A percentile compares a stretch with the other conserved stretches of the same genome.
Evolutionary conservation across 371 early-diverging fungal species (phyloP).

Genomic region (Parasitella parasitica): DNA sequence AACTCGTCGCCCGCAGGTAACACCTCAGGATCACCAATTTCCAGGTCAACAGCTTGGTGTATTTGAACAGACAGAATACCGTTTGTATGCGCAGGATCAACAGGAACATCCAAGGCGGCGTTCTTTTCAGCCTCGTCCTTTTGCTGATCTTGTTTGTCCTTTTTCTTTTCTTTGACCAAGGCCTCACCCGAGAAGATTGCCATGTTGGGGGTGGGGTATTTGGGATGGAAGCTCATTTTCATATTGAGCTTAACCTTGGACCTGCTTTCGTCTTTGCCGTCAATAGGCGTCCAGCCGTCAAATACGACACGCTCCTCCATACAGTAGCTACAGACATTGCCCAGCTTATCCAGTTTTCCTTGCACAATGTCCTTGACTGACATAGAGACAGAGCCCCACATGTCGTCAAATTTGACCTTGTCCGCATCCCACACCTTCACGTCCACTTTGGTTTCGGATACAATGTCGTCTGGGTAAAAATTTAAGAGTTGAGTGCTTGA

Average conservation of each 20-base stretch:
- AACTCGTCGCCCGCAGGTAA: conserved; percentile 28
- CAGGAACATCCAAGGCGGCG: background rate
- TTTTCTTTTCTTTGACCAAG: conserved; percentile 10
- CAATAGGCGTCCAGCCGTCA: conserved; percentile 49
- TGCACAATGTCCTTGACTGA: conserved; percentile 35
- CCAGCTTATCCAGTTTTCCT: conserved; percentile 33
- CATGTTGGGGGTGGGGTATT: conserved; percentile 32
- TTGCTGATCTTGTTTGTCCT: conserved; percentile 3
- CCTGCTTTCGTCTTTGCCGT: conserved; percentile 28
- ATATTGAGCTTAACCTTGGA: conserved; percentile 37
- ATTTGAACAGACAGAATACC: conserved; percentile 39
- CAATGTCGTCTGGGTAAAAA: conserved; percentile 31
- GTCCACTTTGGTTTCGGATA: conserved; percentile 36
- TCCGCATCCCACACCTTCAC: conserved; percentile 51
- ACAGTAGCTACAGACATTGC: conserved; percentile 33
- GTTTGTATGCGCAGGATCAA: conserved; percentile 28
- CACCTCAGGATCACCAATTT: conserved; percentile 32
- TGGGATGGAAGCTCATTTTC: conserved; percentile 46
- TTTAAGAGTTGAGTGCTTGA: background rate
- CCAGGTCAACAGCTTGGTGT: conserved; percentile 43
- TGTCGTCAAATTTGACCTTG: conserved; percentile 42
- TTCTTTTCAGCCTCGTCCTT: conserved; percentile 10
- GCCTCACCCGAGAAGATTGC: conserved; percentile 12
- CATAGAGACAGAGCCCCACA: conserved; percentile 41
- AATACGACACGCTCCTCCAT: conserved; percentile 37